Percentiles rank a stretch among this genome's conserved stretches.
phyloP scores from a whole-genome alignment of 441 rosid species.

The Aleurites moluccanus region DNA sequence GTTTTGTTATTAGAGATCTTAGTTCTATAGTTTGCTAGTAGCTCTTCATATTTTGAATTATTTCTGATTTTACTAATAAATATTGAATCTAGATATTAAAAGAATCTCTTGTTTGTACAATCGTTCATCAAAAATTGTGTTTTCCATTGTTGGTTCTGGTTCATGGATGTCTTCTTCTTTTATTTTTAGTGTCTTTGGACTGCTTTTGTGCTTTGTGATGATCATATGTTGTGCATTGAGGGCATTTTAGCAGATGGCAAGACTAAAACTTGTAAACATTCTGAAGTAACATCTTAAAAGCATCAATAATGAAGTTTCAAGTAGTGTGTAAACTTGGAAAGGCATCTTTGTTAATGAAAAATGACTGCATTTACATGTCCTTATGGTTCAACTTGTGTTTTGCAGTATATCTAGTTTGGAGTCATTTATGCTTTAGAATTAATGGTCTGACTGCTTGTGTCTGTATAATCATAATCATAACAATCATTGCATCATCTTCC shows the following conservation, averaged over 20 bases:
- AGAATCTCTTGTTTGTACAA: slow-evolving; percentile 1
- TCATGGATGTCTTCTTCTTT: neutral
- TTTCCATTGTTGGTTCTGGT: neutral
- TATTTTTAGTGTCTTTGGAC: neutral
- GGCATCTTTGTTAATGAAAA: neutral
- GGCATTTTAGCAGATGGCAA: neutral
- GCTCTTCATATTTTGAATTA: neutral
- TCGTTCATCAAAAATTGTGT: neutral
- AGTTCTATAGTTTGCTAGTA: neutral
- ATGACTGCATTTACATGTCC: neutral
- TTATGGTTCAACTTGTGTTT: neutral
- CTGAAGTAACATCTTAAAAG: neutral
- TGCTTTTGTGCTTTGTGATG: neutral
- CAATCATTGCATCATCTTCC: neutral
- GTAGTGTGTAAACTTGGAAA: neutral
- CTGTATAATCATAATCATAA: neutral
- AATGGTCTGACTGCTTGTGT: neutral
- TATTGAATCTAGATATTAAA: neutral
- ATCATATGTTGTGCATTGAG: neutral
- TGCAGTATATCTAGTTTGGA: neutral
- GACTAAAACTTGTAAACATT: neutral
- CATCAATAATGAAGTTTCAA: neutral
- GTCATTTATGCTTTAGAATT: neutral
- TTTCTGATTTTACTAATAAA: neutral
- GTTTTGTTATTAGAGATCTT: neutral